Percentiles rank a stretch among this genome's conserved stretches.
Conservation (phyloP, 1,284 basidiomycete genomes). For the Grifola frondosa region DNA sequence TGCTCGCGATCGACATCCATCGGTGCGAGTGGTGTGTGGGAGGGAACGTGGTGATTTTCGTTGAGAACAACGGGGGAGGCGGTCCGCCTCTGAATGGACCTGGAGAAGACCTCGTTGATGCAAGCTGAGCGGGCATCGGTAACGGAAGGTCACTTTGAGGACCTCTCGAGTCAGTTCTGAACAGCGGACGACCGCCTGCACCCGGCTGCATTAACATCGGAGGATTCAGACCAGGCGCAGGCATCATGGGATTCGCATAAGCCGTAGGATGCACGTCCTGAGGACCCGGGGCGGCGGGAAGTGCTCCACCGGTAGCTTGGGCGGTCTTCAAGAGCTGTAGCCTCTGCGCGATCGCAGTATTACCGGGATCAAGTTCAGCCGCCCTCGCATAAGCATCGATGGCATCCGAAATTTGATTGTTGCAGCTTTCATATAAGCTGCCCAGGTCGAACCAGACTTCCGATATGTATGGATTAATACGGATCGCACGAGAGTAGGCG, state of each 20-base stretch:
- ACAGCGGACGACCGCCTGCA: slow-evolving; percentile 42
- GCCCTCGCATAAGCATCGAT: slow-evolving; percentile 97
- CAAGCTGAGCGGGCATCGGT: slow-evolving; percentile 55
- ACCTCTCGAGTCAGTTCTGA: slow-evolving; percentile 65
- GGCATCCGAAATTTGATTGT: slow-evolving; percentile 98
- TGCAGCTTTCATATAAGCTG: slow-evolving; percentile 96
- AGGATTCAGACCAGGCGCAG: slow-evolving; percentile 59
- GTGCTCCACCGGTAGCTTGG: slow-evolving; percentile 74
- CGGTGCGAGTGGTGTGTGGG: slow-evolving; percentile 73
- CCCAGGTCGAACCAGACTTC: slow-evolving; percentile 99
- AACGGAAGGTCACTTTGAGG: slow-evolving; percentile 57
- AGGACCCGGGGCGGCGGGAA: slow-evolving; percentile 84
- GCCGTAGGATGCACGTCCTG: slow-evolving; percentile 96
- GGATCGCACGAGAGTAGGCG: slow-evolving; percentile 96
- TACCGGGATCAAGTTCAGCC: slow-evolving; percentile 84
- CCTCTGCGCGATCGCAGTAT: slow-evolving; percentile 76
- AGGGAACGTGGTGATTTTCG: slow-evolving; percentile 59
- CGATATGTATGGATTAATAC: slow-evolving; percentile 98
- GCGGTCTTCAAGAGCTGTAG: slow-evolving; percentile 78
- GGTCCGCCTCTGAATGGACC: slow-evolving; percentile 76
- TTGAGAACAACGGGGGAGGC: slow-evolving; percentile 74
- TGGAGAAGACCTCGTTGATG: slow-evolving; percentile 50
- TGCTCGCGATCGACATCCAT: slow-evolving; percentile 82
- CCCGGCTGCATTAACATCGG: slow-evolving; percentile 60
- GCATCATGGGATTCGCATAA: slow-evolving; percentile 75